Percentiles rank a stretch among this genome's conserved stretches.
Conservation (phyloP, 805 yeast species). For the Candida odintsovae region DNA sequence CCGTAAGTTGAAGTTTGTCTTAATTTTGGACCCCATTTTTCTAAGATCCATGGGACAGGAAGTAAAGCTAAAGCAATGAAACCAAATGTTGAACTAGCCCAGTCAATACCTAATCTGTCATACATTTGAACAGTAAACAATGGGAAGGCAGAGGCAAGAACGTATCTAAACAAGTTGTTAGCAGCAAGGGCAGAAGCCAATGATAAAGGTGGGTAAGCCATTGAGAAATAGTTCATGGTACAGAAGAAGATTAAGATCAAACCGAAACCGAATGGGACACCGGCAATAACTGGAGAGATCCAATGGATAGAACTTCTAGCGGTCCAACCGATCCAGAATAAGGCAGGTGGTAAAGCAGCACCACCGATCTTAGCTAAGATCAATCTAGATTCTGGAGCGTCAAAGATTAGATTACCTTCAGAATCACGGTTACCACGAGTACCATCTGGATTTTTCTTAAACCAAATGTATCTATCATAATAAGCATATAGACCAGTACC, state of each 20-base stretch:
- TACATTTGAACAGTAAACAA: slow-evolving; percentile 84
- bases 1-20: slow-evolving; percentile 57
- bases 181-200: slow-evolving; percentile 91
- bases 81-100: slow-evolving; percentile 70
- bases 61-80: slow-evolving; percentile 63
- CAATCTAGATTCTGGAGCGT: slow-evolving; percentile 57
- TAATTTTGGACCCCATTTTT: slow-evolving; percentile 48
- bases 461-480: slow-evolving; percentile 43
- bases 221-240: slow-evolving; percentile 60
- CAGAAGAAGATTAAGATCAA: slow-evolving; percentile 67
- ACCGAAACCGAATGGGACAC: slow-evolving; percentile 75
- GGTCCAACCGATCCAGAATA: slow-evolving; percentile 85
- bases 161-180: slow-evolving; percentile 71
- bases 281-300: slow-evolving; percentile 73
- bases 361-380: slow-evolving; percentile 64
- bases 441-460: slow-evolving; percentile 58
- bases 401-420: slow-evolving; percentile 45
- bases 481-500: slow-evolving; percentile 49
- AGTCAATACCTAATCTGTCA: slow-evolving; percentile 58
- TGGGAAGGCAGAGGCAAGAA: slow-evolving; percentile 76
- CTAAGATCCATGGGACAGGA: slow-evolving; percentile 72
- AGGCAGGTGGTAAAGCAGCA: slow-evolving; percentile 54
- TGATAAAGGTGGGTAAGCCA: slow-evolving; percentile 66
- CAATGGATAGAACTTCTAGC: slow-evolving; percentile 56
- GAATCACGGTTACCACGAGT: slow-evolving; percentile 46